Evolutionary conservation across 306 rosid genomes (phyloP).

Genomic region (Rosa rugosa): DNA sequence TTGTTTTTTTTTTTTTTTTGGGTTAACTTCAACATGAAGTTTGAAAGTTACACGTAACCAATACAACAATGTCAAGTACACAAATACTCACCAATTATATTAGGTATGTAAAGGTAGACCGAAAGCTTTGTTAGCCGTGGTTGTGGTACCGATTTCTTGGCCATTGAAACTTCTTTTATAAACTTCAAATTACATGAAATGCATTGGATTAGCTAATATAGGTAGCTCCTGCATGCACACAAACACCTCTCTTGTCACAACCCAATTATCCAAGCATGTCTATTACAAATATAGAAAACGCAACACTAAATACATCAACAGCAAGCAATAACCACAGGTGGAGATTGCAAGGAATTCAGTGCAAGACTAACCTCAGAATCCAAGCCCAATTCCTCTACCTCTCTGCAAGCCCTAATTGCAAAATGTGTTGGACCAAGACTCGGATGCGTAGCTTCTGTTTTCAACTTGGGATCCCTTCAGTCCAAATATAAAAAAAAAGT

Average conservation of each 20-base stretch:
- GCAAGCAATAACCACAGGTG: background rate
- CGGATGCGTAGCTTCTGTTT: background rate
- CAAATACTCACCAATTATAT: conserved; percentile 76
- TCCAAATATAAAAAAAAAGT: background rate
- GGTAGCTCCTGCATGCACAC: conserved; percentile 3
- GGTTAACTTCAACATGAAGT: background rate
- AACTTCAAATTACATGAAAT: conserved; percentile 31
- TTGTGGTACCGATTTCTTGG: conserved; percentile 50
- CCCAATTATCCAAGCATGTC: background rate
- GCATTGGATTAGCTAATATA: conserved; percentile 30
- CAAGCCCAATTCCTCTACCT: background rate
- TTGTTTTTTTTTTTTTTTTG: too few relatives aligned
- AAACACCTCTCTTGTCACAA: background rate
- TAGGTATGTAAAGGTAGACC: conserved; percentile 86
- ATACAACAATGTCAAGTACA: background rate
- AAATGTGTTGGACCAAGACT: background rate
- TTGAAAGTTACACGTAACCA: background rate
- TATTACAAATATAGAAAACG: background rate
- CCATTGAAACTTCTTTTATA: conserved; percentile 58
- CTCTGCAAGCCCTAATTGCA: background rate
- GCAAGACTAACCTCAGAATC: background rate
- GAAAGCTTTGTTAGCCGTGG: conserved; percentile 52
- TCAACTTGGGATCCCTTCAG: background rate
- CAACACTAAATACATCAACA: background rate
- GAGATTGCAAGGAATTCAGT: background rate